Percentiles rank a stretch among this genome's conserved stretches.
phyloP scores from a whole-genome alignment of 73 alveolate species.

The Paramecium tetraurelia region DNA sequence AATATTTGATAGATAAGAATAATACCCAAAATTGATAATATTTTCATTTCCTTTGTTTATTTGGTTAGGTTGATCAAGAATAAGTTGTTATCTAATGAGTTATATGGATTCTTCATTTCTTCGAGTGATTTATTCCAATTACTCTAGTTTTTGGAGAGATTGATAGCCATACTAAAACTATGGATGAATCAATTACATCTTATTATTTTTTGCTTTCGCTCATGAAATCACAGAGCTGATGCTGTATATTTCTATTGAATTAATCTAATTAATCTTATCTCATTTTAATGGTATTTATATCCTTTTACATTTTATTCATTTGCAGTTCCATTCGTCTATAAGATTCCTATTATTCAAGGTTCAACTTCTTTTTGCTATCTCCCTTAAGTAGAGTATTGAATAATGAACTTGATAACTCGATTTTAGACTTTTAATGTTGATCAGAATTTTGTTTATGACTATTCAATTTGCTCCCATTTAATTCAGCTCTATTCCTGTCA shows the following conservation, averaged over 20 bases:
- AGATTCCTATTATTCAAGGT: neutral
- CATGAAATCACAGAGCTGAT: neutral
- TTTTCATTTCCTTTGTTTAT: neutral
- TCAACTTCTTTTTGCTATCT: neutral
- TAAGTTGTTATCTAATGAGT: neutral
- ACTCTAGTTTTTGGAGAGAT: neutral
- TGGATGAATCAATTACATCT: neutral
- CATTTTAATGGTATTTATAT: neutral
- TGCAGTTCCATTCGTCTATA: neutral
- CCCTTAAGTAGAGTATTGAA: neutral
- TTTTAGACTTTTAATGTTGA: neutral
- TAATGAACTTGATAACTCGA: neutral
- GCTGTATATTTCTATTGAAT: neutral
- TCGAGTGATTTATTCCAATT: constrained; percentile 7
- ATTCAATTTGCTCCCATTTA: neutral
- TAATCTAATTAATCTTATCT: constrained; percentile 18
- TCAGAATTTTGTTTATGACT: neutral
- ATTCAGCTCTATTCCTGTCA: neutral
- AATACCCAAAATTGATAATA: neutral
- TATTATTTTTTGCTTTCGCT: neutral
- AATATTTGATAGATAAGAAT: neutral
- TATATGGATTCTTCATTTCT: constrained; percentile 30
- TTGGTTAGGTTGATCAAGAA: neutral
- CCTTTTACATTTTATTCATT: constrained; percentile 9
- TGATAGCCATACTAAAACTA: neutral